These are phyloP conservation scores for Pelargonium cotyledonis DNA, from an alignment of 441 rosid species.

Conservation along the genomic window DNA sequence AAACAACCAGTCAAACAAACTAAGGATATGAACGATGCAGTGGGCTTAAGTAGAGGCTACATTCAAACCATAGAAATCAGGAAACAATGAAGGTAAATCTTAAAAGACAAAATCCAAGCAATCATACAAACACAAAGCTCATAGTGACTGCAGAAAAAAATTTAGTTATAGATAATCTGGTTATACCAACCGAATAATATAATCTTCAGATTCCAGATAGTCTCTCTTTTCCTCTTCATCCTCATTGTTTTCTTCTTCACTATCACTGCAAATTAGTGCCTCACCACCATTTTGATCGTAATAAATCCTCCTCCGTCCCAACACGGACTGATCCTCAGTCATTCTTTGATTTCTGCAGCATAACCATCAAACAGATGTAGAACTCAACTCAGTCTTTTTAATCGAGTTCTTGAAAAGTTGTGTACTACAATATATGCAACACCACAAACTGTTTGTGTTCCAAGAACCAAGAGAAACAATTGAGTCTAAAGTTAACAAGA, in stretches of 20 bases:
- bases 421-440: background rate
- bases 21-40: too few species aligned
- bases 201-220: constrained; percentile 74
- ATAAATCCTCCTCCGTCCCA: constrained; percentile 95
- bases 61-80: too few species aligned
- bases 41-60: too few species aligned
- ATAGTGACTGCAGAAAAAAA: constrained; percentile 2
- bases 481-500: too few species aligned
- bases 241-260: constrained; percentile 83
- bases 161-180: too few species aligned
- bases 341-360: constrained; percentile 91
- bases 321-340: constrained; percentile 97
- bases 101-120: background rate
- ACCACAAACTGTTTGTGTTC: background rate
- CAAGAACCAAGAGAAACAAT: background rate
- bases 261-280: constrained; percentile 98
- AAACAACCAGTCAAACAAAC: too few species aligned
- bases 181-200: constrained; percentile 74
- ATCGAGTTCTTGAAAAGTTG: background rate
- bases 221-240: constrained; percentile 80
- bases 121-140: background rate
- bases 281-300: constrained; percentile 97
- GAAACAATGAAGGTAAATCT: too few species aligned
- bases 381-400: background rate
- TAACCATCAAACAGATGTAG: background rate